Evolutionary conservation across 495 filamentous ascomycete species (phyloP), one percentile per base, ranked within the genome.

Genomic region (Pseudoneurospora amorphoporcata): DNA sequence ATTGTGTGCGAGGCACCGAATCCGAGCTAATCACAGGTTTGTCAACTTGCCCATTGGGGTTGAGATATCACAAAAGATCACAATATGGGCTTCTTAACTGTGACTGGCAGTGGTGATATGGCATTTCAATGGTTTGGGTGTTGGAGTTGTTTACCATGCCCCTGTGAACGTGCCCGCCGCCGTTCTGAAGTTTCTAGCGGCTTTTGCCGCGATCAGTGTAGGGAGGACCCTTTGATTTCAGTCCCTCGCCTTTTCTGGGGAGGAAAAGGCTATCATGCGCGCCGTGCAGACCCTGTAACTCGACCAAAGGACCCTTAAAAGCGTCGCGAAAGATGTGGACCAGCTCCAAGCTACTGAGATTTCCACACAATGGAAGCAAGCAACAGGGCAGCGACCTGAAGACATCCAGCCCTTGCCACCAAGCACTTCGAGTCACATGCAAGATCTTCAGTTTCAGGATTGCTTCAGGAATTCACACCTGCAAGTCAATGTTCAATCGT

Each of bases 391-490:
- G 32, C 23, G 43, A 19, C n/a, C 29, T 37, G n/a, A 19, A 39
- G 32, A 38, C 35, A 16, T 41, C 19, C 68, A 38, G 37, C 68
- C 35, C 68, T 40, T 69, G 37, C 35, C 68, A 38, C 19, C 69
- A 39, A 23, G 14, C 8, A 16, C 6, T 9, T 70, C 29, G 69
- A 65, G 70, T 32, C 65, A 39, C 74, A 65, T 71, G 38, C 72
- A 68, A 74, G 70, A 37, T 65, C 70, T 38, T 53, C 29, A 68
- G 77, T 81, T 81, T 79, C 79, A 80, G 75, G 72, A 73, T 75
- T 81, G 79, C 76, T 80, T 80, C 77, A 81, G 75, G 73, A 77
- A 40, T 35, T 16, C 3, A 37, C 29, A 65, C 29, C 14, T 14
- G 32, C 53, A 65, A 10, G 53, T 35, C 6, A 65, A 65, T 65